These are phyloP conservation scores for Brassica cretica DNA, from an alignment of 345 rosid genomes.

Conservation along the genomic window DNA sequence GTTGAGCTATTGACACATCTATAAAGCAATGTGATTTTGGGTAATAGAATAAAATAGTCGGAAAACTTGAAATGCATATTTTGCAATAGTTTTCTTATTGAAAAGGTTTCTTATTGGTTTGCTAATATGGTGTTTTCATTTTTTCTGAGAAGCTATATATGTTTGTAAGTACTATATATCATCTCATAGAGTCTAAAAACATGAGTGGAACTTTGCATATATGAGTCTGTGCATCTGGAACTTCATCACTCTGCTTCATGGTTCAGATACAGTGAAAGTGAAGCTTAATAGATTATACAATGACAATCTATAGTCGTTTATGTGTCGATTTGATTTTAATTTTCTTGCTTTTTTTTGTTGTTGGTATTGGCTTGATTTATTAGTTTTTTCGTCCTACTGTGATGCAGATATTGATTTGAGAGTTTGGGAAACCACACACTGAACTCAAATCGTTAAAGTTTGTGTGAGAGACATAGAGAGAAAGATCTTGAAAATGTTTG, in stretches of 20 bases:
- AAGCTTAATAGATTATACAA: constrained; percentile 97
- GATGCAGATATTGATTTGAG: constrained; percentile 84
- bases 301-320: constrained; percentile 63
- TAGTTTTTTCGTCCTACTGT: background rate
- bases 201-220: background rate
- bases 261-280: constrained; percentile 98
- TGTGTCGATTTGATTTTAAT: constrained; percentile 17
- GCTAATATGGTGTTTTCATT: too few species aligned
- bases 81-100: too few species aligned
- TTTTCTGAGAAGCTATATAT: too few species aligned
- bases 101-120: too few species aligned
- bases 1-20: too few species aligned
- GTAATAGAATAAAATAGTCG: too few species aligned
- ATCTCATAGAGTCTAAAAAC: background rate
- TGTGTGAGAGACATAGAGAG: constrained; percentile 84
- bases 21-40: too few species aligned
- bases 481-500: constrained; percentile 90
- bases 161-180: too few species aligned
- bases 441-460: constrained; percentile 84
- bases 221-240: background rate
- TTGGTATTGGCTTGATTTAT: background rate
- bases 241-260: constrained; percentile 76
- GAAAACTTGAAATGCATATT: too few species aligned
- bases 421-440: constrained; percentile 85
- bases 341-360: background rate